These are phyloP conservation scores for Epithele typhae DNA, from an alignment of 768 basidiomycete species.

Conservation along the genomic window DNA sequence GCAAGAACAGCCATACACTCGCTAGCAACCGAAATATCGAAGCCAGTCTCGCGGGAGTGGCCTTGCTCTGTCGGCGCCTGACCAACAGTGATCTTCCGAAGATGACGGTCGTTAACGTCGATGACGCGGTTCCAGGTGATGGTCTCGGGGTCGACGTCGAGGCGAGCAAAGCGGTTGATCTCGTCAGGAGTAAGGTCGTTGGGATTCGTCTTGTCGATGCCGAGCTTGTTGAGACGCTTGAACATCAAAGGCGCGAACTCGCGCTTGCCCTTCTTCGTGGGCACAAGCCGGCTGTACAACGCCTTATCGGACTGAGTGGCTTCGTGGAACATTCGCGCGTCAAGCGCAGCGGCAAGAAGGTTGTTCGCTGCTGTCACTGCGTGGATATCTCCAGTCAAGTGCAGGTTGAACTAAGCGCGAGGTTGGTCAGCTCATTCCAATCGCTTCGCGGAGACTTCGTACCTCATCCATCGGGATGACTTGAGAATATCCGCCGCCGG, in stretches of 20 bases:
- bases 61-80: constrained; percentile 87
- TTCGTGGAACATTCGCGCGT: constrained; percentile 98
- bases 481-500: constrained; percentile 97
- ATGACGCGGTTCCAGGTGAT: constrained; percentile 98
- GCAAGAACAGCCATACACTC: constrained; percentile 99
- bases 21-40: constrained; percentile 96
- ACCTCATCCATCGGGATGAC: constrained; percentile 99
- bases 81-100: constrained; percentile 92
- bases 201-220: constrained; percentile 91
- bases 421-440: too few relatives aligned
- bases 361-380: constrained; percentile 98
- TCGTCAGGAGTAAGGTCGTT: constrained; percentile 92
- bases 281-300: constrained; percentile 88
- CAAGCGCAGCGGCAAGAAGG: constrained; percentile 90
- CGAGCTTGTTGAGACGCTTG: constrained; percentile 90
- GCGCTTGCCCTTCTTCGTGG: constrained; percentile 89
- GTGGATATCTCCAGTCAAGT: constrained; percentile 96
- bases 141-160: constrained; percentile 86
- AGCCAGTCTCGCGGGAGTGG: constrained; percentile 83
- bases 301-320: constrained; percentile 93
- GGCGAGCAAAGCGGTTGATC: constrained; percentile 81
- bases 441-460: too few relatives aligned
- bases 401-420: constrained; percentile 79
- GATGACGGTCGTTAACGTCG: constrained; percentile 95
- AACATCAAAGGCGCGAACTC: constrained; percentile 96